phyloP scores from a whole-genome alignment of 768 basidiomycete genomes.

The Daedaleopsis sinensis region DNA sequence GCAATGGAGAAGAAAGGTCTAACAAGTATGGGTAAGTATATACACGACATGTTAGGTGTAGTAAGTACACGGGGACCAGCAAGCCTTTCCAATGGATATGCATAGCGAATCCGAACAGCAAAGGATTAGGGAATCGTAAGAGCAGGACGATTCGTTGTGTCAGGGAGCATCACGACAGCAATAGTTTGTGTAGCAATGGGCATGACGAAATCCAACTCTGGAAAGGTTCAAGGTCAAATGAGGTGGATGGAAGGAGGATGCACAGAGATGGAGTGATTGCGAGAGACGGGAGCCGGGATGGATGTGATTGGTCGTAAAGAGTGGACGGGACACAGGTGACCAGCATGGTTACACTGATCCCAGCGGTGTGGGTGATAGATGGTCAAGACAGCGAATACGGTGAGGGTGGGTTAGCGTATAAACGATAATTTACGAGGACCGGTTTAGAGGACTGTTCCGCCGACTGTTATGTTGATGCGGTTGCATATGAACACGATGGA shows the following conservation, averaged over 20 bases:
- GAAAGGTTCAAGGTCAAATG: not conserved
- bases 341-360: slow-evolving; percentile 24
- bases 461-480: slow-evolving; percentile 13
- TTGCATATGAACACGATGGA: slow-evolving; percentile 13
- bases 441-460: slow-evolving; percentile 19
- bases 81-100: slow-evolving; percentile 15
- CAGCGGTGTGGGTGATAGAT: slow-evolving; percentile 5
- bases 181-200: slow-evolving; percentile 4
- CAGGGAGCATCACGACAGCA: not conserved
- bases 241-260: not conserved
- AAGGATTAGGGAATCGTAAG: slow-evolving; percentile 11
- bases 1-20: no score
- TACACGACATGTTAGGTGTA: slow-evolving; percentile 12
- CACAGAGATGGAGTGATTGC: slow-evolving; percentile 11
- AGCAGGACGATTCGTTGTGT: slow-evolving; percentile 5
- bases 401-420: not conserved
- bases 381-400: not conserved
- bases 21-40: slow-evolving; percentile 4
- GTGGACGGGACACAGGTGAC: slow-evolving; percentile 33
- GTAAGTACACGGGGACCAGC: slow-evolving; percentile 11
- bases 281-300: not conserved
- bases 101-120: slow-evolving; percentile 10
- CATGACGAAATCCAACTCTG: slow-evolving; percentile 12
- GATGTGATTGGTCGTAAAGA: slow-evolving; percentile 25
- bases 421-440: slow-evolving; percentile 18